phyloP scores from a whole-genome alignment of 2,329 filamentous ascomycete genomes.

The Botrytis medusae region DNA sequence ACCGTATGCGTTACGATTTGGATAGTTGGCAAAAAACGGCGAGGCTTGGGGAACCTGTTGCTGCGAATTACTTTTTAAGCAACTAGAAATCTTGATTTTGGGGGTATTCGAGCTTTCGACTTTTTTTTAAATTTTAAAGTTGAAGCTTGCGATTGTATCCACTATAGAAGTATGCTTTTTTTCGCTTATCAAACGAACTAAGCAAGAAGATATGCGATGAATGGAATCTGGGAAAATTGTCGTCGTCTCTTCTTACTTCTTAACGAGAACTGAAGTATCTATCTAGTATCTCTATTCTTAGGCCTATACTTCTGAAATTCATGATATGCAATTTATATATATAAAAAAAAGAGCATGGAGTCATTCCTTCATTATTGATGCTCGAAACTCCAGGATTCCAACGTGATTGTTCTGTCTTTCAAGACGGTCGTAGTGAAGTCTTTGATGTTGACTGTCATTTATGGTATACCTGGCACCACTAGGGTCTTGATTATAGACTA shows the following conservation, averaged over 20 bases:
- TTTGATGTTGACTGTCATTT: no score
- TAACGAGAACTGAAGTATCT: background rate
- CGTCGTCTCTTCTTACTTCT: background rate
- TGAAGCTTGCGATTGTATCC: background rate
- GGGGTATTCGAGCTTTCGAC: background rate
- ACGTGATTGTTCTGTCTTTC: no score
- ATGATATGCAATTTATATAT: background rate
- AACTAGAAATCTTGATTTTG: conserved; percentile 28
- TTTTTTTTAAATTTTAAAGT: background rate
- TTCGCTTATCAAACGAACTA: background rate
- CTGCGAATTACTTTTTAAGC: conserved; percentile 43
- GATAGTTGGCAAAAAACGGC: conserved; percentile 43
- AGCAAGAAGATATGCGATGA: background rate
- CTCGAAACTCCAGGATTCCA: background rate
- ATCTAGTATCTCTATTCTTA: background rate
- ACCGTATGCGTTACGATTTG: conserved; percentile 46
- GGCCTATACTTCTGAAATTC: background rate
- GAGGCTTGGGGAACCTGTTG: conserved; percentile 40
- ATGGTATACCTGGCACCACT: background rate
- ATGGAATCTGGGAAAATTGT: background rate
- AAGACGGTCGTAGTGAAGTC: no score
- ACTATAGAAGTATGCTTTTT: background rate
- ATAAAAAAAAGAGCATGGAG: background rate
- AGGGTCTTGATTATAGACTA: background rate
- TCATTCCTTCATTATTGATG: background rate